Evolutionary conservation across 257 asterid species (phyloP), one percentile per base, ranked within the genome.

Genomic region (Haberlea rhodopensis): DNA sequence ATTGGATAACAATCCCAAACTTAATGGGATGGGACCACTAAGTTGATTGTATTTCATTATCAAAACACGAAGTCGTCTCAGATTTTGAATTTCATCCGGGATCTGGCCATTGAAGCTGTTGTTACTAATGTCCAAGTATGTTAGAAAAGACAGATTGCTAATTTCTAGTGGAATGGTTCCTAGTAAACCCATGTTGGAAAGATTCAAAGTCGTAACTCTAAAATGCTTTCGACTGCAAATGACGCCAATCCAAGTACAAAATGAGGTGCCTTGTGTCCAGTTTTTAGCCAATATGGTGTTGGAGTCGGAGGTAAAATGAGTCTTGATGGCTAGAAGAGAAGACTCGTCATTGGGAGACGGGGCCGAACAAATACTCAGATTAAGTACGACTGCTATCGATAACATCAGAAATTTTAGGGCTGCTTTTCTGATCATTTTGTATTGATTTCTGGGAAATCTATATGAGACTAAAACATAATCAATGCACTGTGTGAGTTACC

Each of bases 221-320:
- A 29, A 24, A 31, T 18, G 65, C 34, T 45, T 27, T 1, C 4
- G 49, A 18, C 75, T 24, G 23, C 75, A 71, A 8, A 29, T 63
- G 34, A 71, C 43, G 2, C 66, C 75, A n/a, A 18, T 57, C 75
- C 71, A 71, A 15, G 46, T 31, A n/a, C 75, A 63, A 10, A 71
- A 63, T 0, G 60, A 29, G 19, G 75, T 57, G 11, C 46, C 70
- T 5, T n/a, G n/a, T n/a, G 64, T 7, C 75, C 75, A 71, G 6
- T 64, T 71, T 16, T 48, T 56, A 8, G 71, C 49, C 37, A 71
- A 7, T 5, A 65, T 18, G 22, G 40, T 37, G 6, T 51, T 18
- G 2, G 67, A 66, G 18, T 56, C 57, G 32, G 34, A 29, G 15
- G 57, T 21, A 9, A 71, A 57, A 10, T 11, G 43, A 0, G 67